phyloP scores from a whole-genome alignment of 345 rosid species.

The Streptanthus diversifolius region DNA sequence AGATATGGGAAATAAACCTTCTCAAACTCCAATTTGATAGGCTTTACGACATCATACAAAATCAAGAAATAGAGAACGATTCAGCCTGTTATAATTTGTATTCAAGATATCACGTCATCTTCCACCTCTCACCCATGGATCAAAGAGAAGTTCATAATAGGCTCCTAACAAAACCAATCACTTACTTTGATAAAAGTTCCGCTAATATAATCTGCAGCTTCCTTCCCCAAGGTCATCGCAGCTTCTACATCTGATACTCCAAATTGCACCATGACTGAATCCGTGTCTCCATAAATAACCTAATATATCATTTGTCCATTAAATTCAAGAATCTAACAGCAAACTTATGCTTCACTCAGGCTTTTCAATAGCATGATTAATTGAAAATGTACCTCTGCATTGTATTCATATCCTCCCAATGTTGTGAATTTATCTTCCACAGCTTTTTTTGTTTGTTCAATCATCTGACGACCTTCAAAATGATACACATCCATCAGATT shows the following conservation, averaged over 20 bases:
- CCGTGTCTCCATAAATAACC: slow-evolving; percentile 98
- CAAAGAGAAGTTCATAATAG: neutral
- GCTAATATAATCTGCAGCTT: slow-evolving; percentile 89
- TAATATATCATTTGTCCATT: slow-evolving; percentile 29
- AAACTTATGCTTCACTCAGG: slow-evolving; percentile 7
- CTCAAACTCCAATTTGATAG: slow-evolving; percentile 97
- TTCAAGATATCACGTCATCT: slow-evolving; percentile 10
- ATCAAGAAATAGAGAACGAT: slow-evolving; percentile 8
- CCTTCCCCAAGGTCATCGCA: slow-evolving; percentile 91
- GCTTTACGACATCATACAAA: slow-evolving; percentile 52
- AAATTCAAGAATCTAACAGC: neutral
- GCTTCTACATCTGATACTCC: slow-evolving; percentile 71
- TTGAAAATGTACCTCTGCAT: slow-evolving; percentile 66
- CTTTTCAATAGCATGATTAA: slow-evolving; percentile 7
- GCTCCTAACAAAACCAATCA: slow-evolving; percentile 11
- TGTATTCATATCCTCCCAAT: slow-evolving; percentile 69
- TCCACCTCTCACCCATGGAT: neutral
- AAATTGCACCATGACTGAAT: slow-evolving; percentile 99
- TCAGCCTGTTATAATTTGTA: neutral
- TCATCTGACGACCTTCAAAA: slow-evolving; percentile 90
- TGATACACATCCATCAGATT: slow-evolving; percentile 28
- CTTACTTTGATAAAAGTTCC: slow-evolving; percentile 77
- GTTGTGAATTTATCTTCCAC: slow-evolving; percentile 88
- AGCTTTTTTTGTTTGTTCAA: slow-evolving; percentile 87
- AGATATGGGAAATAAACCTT: slow-evolving; percentile 93